phyloP scores from a whole-genome alignment of 2,329 filamentous ascomycete species.

The Graphium sp. region DNA sequence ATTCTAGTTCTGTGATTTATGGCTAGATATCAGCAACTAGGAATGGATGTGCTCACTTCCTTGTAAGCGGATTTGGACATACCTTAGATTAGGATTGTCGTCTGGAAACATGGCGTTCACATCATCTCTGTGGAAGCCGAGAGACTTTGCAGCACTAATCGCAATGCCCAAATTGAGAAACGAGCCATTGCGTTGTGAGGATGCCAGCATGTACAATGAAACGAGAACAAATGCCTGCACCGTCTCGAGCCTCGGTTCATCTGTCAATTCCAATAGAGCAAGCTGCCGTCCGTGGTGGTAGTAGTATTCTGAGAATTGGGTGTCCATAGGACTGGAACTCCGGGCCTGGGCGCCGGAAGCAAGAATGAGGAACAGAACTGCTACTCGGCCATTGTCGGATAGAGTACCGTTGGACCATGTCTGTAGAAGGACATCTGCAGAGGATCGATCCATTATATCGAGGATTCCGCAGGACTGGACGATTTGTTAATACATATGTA shows the following conservation, averaged over 20 bases:
- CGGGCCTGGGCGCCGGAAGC: neutral
- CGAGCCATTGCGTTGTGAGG: neutral
- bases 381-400: neutral
- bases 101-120: neutral
- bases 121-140: conserved; percentile 1
- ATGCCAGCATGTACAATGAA: conserved; percentile 1
- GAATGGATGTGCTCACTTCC: no score
- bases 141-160: conserved; percentile 1
- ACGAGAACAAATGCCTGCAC: conserved; percentile 1
- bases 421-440: neutral
- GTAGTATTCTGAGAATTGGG: neutral
- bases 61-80: neutral
- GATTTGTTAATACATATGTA: neutral
- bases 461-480: conserved; percentile 1
- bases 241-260: conserved; percentile 1
- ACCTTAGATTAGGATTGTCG: neutral
- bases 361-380: neutral
- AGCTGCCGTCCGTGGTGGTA: neutral
- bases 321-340: neutral
- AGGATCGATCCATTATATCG: neutral
- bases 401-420: neutral
- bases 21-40: neutral
- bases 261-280: neutral
- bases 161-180: conserved; percentile 1
- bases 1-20: neutral